These are phyloP conservation scores for Forsythia viridissima DNA, from an alignment of 257 asterid genomes.

Conservation along the genomic window DNA sequence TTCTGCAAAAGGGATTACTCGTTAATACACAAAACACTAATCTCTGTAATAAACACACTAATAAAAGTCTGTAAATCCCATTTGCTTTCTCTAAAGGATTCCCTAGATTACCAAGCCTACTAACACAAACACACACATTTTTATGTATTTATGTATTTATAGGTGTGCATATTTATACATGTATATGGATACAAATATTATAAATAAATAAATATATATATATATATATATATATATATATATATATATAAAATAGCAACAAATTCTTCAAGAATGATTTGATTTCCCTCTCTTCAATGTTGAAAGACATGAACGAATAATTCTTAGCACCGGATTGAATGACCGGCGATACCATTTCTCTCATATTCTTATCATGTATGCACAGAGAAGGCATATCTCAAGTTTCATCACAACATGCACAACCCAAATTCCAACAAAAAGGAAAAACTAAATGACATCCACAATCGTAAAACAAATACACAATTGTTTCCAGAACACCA, in stretches of 20 bases:
- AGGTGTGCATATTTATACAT: no score
- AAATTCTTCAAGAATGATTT: no score
- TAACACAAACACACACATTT: background rate
- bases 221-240: no score
- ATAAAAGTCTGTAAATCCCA: background rate
- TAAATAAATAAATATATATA: no score
- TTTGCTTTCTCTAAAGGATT: background rate
- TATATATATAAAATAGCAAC: background rate
- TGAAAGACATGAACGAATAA: background rate
- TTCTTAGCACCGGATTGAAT: no score
- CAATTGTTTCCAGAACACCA: background rate
- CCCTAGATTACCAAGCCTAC: background rate
- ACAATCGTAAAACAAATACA: no score
- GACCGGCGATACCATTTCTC: background rate
- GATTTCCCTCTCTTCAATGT: background rate
- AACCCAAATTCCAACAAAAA: no score
- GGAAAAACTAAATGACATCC: no score
- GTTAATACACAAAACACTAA: background rate
- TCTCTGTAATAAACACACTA: background rate
- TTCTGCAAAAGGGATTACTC: conserved; percentile 52
- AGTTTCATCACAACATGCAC: background rate
- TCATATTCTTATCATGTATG: background rate
- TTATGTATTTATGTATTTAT: background rate
- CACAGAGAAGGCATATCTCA: background rate
- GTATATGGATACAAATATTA: no score